These are phyloP conservation scores for Leccinum subfulvum DNA, from an alignment of 1,284 basidiomycete genomes.

Conservation along the genomic window DNA sequence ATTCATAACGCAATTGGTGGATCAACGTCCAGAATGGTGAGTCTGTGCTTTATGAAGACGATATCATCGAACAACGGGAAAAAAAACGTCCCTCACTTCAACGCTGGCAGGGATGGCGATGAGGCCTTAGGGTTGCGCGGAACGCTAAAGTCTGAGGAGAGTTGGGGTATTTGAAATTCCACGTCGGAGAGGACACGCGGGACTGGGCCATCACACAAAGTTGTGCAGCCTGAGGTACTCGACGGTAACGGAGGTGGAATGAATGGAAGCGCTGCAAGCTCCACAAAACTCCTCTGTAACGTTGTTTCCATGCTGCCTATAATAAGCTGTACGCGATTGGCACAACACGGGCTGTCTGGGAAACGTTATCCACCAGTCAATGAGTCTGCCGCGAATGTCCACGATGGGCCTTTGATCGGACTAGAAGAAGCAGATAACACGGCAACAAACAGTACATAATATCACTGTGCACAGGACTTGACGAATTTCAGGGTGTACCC, in stretches of 20 bases:
- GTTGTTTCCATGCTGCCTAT: slow-evolving; percentile 27
- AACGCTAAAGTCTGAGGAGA: slow-evolving; percentile 11
- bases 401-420: slow-evolving; percentile 28
- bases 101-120: background rate
- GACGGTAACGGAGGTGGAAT: slow-evolving; percentile 6
- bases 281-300: slow-evolving; percentile 22
- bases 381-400: slow-evolving; percentile 12
- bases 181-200: slow-evolving; percentile 9
- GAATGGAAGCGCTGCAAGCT: slow-evolving; percentile 11
- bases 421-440: slow-evolving; percentile 21
- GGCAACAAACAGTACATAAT: slow-evolving; percentile 32
- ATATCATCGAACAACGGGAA: background rate
- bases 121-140: background rate
- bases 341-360: slow-evolving; percentile 16
- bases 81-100: background rate
- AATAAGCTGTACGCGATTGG: slow-evolving; percentile 8
- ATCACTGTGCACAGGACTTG: slow-evolving; percentile 26
- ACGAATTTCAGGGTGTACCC: slow-evolving; percentile 32
- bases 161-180: slow-evolving; percentile 31
- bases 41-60: slow-evolving; percentile 1
- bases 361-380: slow-evolving; percentile 24
- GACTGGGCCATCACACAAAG: slow-evolving; percentile 14
- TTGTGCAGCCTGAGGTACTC: slow-evolving; percentile 13
- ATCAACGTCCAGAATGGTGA: slow-evolving; percentile 3
- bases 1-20: slow-evolving; percentile 21